A percentile compares a stretch with the other conserved stretches of the same genome.
phyloP scores from a whole-genome alignment of 768 basidiomycete genomes.

The Russula earlei region DNA sequence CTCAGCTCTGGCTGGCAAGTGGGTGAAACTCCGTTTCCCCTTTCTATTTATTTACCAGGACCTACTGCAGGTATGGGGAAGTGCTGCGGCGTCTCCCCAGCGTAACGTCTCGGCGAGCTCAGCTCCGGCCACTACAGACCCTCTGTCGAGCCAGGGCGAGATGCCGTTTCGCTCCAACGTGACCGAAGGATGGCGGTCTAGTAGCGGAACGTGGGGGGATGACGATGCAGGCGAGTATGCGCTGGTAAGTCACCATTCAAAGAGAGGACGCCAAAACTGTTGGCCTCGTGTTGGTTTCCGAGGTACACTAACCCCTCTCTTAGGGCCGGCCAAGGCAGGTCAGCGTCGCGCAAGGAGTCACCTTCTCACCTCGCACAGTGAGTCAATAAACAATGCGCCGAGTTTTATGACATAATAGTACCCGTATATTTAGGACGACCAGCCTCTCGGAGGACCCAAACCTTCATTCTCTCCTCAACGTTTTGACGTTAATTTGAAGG shows the following conservation, averaged over 20 bases:
- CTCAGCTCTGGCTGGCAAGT: conserved; percentile 65
- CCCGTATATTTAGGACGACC: conserved; percentile 20
- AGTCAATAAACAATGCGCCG: conserved; percentile 3
- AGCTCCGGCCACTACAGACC: conserved; percentile 41
- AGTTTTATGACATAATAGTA: conserved; percentile 20
- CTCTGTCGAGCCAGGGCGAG: conserved; percentile 38
- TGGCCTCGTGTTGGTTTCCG: neutral
- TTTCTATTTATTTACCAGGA: conserved; percentile 21
- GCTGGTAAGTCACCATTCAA: conserved; percentile 32
- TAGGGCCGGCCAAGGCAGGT: conserved; percentile 16
- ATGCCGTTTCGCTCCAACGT: conserved; percentile 37
- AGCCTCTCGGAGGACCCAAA: conserved; percentile 30
- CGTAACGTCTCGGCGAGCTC: conserved; percentile 59
- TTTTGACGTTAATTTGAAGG: conserved; percentile 38
- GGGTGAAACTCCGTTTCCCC: conserved; percentile 24
- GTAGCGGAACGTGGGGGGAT: conserved; percentile 56
- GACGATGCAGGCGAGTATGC: conserved; percentile 35
- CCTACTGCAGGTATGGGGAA: conserved; percentile 57
- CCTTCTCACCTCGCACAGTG: conserved; percentile 17
- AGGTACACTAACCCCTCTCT: neutral
- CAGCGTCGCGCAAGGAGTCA: conserved; percentile 15
- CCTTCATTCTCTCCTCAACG: conserved; percentile 44
- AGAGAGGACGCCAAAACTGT: neutral
- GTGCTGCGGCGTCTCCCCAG: conserved; percentile 38
- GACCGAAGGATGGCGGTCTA: conserved; percentile 46